These are phyloP conservation scores for Acanthamoeba sp. DNA, from an alignment of 208 protist species.

Conservation along the genomic window DNA sequence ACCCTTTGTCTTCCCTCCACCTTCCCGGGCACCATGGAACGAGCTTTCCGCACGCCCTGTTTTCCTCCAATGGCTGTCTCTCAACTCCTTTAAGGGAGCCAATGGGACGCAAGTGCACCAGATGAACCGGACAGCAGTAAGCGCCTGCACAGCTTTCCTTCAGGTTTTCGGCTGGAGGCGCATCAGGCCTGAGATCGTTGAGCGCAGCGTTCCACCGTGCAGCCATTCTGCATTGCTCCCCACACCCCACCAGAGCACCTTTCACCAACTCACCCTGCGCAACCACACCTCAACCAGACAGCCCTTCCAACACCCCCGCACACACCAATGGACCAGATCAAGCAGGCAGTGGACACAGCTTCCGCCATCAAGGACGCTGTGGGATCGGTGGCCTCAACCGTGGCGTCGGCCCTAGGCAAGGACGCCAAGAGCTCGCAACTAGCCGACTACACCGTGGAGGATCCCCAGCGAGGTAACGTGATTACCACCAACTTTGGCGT, in stretches of 20 bases:
- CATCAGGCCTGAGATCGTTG: no score
- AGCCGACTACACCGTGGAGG: background rate
- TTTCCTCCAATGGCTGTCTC: no score
- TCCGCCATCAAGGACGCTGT: background rate
- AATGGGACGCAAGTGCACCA: no score
- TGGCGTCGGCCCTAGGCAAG: background rate
- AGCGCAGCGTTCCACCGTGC: background rate
- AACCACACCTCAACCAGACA: background rate
- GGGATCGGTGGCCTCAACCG: background rate
- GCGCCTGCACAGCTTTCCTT: background rate
- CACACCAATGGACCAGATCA: constrained; percentile 10
- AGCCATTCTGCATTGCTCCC: no score
- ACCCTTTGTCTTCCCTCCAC: no score
- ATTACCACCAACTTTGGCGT: constrained; percentile 73
- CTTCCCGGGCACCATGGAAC: no score
- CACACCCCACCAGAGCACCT: no score
- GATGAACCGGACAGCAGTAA: no score
- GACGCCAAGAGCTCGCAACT: constrained; percentile 31
- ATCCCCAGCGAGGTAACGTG: background rate
- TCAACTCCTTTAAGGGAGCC: no score
- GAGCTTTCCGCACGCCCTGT: no score
- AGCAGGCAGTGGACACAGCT: constrained; percentile 7
- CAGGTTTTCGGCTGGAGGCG: background rate
- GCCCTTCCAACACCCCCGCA: no score
- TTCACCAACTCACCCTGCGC: no score